Evolutionary conservation across 345 rosid genomes (phyloP), one percentile per base, ranked within the genome.

Genomic region (Salix exigua): DNA sequence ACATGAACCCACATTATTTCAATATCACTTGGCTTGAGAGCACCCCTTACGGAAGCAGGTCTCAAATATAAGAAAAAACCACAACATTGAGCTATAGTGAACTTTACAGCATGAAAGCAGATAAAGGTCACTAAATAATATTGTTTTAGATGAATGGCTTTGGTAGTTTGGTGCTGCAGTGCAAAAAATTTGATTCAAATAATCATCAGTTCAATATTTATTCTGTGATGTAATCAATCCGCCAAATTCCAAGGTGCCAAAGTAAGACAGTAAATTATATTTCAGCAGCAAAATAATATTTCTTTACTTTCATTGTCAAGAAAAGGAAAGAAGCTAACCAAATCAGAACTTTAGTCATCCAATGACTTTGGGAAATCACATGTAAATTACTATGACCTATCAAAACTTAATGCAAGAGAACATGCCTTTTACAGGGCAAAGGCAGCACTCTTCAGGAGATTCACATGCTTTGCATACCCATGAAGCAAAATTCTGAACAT

Each of bases 391-490:
- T 21, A 23, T 21, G 67, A 73, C 51, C 50, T 44, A 8, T 28
- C 38, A 70, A 19, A 46, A 66, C 33, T 75, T 37, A 73, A 61
- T 28, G 72, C 73, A 35, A 46, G 42, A 72, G 4, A 14, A 77
- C 86, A 77, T 89, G 85, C 99, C 99, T 92, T 91, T 85, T 48
- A 96, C 92, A 65, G 99, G 97, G 85, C 99, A 96, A 74, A 96
- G 97, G 86, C 99, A 96, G 75, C 99, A 96, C 66, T 84, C 81
- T 58, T 85, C 90, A 84, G 98, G 98, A 71, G 87, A 91, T 87
- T 94, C 98, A 78, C 99, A 96, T 46, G 92, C 98, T 86, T 94
- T 91, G 82, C 99, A 96, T 72, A 94, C 95, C 99, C 99, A 96
- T 26, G 97, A 87, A 72, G 94, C 84, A 73, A 91, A 89, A 83